Conservation (phyloP, 2,329 filamentous ascomycete species). For the Fusarium tjaetaba region DNA sequence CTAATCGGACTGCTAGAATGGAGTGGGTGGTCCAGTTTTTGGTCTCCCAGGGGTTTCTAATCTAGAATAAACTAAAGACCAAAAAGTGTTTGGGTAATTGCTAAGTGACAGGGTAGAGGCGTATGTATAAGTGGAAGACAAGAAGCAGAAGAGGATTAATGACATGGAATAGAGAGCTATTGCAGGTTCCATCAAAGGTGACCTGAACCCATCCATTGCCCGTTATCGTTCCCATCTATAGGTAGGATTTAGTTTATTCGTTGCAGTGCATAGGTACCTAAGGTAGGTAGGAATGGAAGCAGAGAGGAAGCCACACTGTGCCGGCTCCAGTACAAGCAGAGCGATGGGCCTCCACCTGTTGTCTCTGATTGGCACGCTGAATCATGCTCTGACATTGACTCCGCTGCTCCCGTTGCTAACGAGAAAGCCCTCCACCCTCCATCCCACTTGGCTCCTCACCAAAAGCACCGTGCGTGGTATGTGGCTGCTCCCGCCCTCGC, state of each 20-base stretch:
- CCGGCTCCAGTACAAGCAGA: constrained; percentile 5
- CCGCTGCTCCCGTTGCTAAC: constrained; percentile 32
- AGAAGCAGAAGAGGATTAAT: constrained; percentile 18
- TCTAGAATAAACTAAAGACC: constrained; percentile 12
- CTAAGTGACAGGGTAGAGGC: constrained; percentile 5
- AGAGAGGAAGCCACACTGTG: constrained; percentile 25
- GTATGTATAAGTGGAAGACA: constrained; percentile 9
- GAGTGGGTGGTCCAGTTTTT: constrained; percentile 31
- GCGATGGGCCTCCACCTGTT: constrained; percentile 5
- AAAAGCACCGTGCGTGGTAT: constrained; percentile 44
- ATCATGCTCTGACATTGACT: constrained; percentile 8
- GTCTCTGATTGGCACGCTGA: constrained; percentile 24
- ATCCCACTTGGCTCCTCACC: constrained; percentile 34
- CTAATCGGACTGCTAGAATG: constrained; percentile 9
- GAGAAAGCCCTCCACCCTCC: constrained; percentile 35
- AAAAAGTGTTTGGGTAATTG: constrained; percentile 4
- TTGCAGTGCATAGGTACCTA: background rate
- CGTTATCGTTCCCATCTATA: constrained; percentile 12
- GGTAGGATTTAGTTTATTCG: background rate
- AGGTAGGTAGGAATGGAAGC: background rate
- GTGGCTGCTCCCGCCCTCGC: constrained; percentile 41
- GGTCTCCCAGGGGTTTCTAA: constrained; percentile 30
- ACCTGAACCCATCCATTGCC: constrained; percentile 14
- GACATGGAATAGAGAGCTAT: constrained; percentile 31
- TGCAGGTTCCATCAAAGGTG: constrained; percentile 13